Base-by-base conservation (phyloP, 805 yeast species). In the Cyberlindnera euphorbiae region DNA sequence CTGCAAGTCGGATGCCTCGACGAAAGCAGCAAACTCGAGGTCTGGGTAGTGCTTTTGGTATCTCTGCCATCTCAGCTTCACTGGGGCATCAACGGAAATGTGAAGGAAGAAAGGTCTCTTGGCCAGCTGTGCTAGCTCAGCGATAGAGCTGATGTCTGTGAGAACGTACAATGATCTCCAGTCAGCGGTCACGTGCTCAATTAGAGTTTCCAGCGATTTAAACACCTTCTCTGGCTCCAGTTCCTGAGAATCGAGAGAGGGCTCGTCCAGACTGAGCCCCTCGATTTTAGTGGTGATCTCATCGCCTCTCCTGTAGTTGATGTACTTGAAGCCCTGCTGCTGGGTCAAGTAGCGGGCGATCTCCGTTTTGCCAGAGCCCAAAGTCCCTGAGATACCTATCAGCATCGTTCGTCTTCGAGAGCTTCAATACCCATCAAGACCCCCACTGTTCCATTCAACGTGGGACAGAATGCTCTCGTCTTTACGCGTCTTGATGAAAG, bases 101-200 rank as follows among this genome's bases (percentile, higher is more conserved):
- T 87, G 95, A 17, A 87, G 68, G 53, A 88, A 87, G 55, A 85
- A 89, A 0, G 97, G 96, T 38, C 96, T 63, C 42, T 79, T 77
- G 23, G 71, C 64, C 5, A 83, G 58, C 17, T 58, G 60, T 2
- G 66, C 63, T 17, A 82, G 63, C 33, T 70, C 55, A 5, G 56
- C 59, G 11, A 69, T 44, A 16, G 64, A 64, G 2, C 59, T 56
- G 10, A 82, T 63, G 37, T 75, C 73, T 0, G 73, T 57, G 4
- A 82, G 52, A 3, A 85, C 94, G 49, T 64, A 78, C 47, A 81
- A 64, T 11, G 68, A 59, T 16, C 67, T 62, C 88, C 95, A 89
- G 38, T 77, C 64, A 26, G 58, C 53, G 0, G 96, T 88, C 11
- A 77, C 85, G 49, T 67, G 70, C 7, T 75, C 75, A 3, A 82